Evolutionary conservation across 2,329 filamentous ascomycete genomes (phyloP), one percentile per base, ranked within the genome.

Genomic region (Fusarium devonianum): DNA sequence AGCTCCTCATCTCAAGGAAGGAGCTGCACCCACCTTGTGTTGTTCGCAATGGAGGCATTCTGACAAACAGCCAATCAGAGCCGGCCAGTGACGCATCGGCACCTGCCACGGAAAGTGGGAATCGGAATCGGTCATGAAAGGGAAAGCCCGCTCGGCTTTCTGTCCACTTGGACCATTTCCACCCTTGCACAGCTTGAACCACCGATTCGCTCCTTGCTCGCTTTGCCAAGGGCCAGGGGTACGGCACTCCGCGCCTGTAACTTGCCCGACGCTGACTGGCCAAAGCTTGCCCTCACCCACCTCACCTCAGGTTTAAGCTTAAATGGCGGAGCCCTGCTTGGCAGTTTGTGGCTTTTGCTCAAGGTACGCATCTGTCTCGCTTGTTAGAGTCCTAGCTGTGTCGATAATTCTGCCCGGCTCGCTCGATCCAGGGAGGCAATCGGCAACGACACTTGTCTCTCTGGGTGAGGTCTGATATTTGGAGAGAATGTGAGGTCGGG

Each of bases 51-150:
- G 21, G 43, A 18, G 22, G 25, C 39, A 11, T 26, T 4, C 43
- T 19, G 25, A n/a, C 19, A 19, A 17, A 2, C 9, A 18, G 13
- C 59, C 56, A 62, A 62, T 62, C 44, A 49, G 23, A 14, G n/a
- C 7, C 34, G 3, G 14, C 6, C 11, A 34, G 58, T 57, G 58
- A 62, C 59, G 51, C 34, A 34, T 23, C 23, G 43, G 9, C 45
- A 34, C 18, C 30, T 18, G 16, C 33, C 16, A 12, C 30, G 29
- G 21, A 26, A 23, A 49, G 38, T 32, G 29, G 29, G 16, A 32
- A 16, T 10, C 16, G 29, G 13, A 7, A n/a, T 23, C 21, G 23
- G 23, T 12, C 23, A 26, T 26, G 11, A 26, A 26, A n/a, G 21
- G 5, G 11, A n/a, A n/a, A n/a, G n/a, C n/a, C 7, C 12, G 22